Evolutionary conservation across 2,329 filamentous ascomycete species (phyloP), one percentile per base, ranked within the genome.

Genomic region (Pseudomassariella vexata): DNA sequence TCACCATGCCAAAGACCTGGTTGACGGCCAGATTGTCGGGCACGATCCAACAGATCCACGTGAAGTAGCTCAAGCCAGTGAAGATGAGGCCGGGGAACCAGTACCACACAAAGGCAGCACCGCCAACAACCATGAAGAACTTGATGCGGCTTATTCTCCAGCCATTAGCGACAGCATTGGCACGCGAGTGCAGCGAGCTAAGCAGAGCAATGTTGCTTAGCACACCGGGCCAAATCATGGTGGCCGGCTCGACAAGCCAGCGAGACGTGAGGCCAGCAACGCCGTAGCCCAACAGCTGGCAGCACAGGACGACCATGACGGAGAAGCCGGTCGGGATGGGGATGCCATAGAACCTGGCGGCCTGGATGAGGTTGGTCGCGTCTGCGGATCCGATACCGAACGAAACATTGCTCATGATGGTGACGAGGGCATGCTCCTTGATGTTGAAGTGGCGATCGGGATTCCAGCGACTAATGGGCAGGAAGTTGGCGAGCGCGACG

Each of bases 141-240:
- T 40, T 41, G 36, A 57, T 58, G 2, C 55, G 50, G 5, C 49
- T 46, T 9, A 60, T 55, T 7, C 40, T 59, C 54, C 60, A 63
- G 4, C 50, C 51, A 20, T 38, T 39, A 30, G 32, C 51, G 31
- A 46, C 46, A 29, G 48, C 57, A 28, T 57, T 62, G 8, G 40
- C 32, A 2, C 55, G 39, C 0, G 66, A 58, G 42, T 71, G 60
- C 5, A 56, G 48, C 9, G 53, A 57, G 9, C 51, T 49, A 16
- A 72, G 57, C 10, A 73, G 47, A 0, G 65, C 63, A 0, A 62
- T 61, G 35, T 68, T 70, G 4, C 66, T 65, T 8, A 74, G 49
- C 0, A 68, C 65, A 15, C 65, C 61, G 0, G 70, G 70, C 68
- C 70, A 74, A n/a, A 73, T 55, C 52, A 73, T 64, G 1, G 57